These are phyloP conservation scores for Hsuehochloa calcarea DNA, from an alignment of 176 grass and related monocot genomes.

Conservation along the genomic window DNA sequence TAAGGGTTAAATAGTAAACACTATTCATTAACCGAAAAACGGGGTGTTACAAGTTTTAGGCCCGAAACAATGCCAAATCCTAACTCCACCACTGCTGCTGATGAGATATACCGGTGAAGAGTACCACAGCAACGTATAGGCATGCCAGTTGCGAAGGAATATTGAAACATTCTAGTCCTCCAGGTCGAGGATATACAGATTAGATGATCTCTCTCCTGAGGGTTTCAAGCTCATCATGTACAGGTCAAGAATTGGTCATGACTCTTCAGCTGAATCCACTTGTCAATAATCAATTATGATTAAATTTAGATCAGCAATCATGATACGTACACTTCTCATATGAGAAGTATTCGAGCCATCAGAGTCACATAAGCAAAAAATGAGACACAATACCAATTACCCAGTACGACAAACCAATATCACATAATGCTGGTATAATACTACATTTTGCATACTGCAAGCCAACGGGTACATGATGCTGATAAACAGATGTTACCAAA, in stretches of 20 bases:
- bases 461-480: background rate
- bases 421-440: background rate
- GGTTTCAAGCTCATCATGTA: background rate
- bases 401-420: background rate
- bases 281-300: background rate
- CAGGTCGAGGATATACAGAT: background rate
- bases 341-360: background rate
- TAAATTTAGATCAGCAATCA: background rate
- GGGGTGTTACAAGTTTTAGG: too few relatives aligned
- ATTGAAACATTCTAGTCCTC: background rate
- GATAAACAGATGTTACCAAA: background rate
- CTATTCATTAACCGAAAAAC: too few relatives aligned
- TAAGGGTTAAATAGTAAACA: too few relatives aligned
- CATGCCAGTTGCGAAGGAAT: background rate
- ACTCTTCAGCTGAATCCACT: background rate
- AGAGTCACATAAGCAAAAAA: background rate
- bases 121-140: background rate
- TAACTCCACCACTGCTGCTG: too few relatives aligned
- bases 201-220: background rate
- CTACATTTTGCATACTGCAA: constrained; percentile 7
- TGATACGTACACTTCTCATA: background rate
- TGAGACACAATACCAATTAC: background rate
- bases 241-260: background rate
- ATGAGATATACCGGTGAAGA: background rate
- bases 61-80: too few relatives aligned